Conservation (phyloP, 108 stramenopile species). For the Cyclotella kingstonii region DNA sequence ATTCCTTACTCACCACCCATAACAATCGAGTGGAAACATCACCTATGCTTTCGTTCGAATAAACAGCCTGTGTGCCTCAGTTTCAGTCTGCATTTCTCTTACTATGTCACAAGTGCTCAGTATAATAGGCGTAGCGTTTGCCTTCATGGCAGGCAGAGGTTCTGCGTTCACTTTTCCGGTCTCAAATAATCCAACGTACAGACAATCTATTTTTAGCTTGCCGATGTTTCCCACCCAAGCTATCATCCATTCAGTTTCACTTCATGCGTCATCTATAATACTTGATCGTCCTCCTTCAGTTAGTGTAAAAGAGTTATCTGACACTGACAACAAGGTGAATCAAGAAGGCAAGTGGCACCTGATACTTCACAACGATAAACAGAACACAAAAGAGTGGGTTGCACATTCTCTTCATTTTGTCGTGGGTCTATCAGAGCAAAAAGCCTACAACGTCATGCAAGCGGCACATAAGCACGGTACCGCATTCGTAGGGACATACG, state of each 20-base stretch:
- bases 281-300: background rate
- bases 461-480: conserved; percentile 78
- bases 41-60: too few species aligned
- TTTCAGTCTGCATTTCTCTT: too few species aligned
- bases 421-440: conserved; percentile 64
- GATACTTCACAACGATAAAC: conserved; percentile 81
- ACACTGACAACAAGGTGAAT: background rate
- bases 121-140: conserved; percentile 7
- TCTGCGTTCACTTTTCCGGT: conserved; percentile 10
- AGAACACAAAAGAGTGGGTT: conserved; percentile 82
- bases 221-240: conserved; percentile 3
- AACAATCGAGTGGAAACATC: too few species aligned
- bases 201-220: background rate
- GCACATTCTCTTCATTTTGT: conserved; percentile 78
- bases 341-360: conserved; percentile 58
- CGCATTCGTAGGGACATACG: conserved; percentile 73
- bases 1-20: too few species aligned
- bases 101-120: conserved; percentile 2
- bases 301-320: background rate
- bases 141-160: conserved; percentile 1
- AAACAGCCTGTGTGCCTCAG: too few species aligned
- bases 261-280: background rate
- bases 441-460: conserved; percentile 83
- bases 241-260: background rate
- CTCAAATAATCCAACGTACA: background rate